Evolutionary conservation across 805 yeast genomes (phyloP).

Genomic region (Komagataella pastoris): DNA sequence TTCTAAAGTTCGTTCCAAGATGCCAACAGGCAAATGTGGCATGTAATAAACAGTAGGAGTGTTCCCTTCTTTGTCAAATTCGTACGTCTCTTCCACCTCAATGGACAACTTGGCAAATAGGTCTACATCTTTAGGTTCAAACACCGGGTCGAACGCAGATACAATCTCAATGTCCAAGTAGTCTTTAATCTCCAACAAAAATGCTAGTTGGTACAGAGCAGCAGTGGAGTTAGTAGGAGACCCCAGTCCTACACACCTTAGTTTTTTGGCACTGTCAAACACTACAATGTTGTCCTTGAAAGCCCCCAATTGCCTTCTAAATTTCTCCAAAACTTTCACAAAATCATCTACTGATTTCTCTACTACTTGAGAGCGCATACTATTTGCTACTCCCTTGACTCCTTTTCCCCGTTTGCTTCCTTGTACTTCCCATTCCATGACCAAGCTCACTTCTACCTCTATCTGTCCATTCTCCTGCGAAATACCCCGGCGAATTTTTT

Average conservation of each 20-base stretch:
- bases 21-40: conserved; percentile 20
- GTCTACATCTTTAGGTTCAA: conserved; percentile 9
- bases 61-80: not conserved
- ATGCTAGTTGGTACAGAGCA: conserved; percentile 16
- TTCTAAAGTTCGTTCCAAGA: conserved; percentile 13
- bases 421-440: not conserved
- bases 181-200: conserved; percentile 8
- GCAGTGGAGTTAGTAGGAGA: not conserved
- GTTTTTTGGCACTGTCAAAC: not conserved
- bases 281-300: not conserved
- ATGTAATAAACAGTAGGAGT: conserved; percentile 12
- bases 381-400: not conserved
- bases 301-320: not conserved
- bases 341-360: not conserved
- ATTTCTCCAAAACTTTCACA: not conserved
- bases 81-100: conserved; percentile 4
- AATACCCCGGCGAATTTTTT: not conserved
- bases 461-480: not conserved
- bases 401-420: not conserved
- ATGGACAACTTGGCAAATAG: conserved; percentile 7
- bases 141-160: conserved; percentile 19
- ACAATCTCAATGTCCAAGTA: conserved; percentile 6
- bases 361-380: not conserved
- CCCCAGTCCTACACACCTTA: conserved; percentile 2
- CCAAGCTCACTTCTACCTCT: not conserved